These are phyloP conservation scores for Serendipita sp. DNA, from an alignment of 768 basidiomycete genomes.

Conservation along the genomic window DNA sequence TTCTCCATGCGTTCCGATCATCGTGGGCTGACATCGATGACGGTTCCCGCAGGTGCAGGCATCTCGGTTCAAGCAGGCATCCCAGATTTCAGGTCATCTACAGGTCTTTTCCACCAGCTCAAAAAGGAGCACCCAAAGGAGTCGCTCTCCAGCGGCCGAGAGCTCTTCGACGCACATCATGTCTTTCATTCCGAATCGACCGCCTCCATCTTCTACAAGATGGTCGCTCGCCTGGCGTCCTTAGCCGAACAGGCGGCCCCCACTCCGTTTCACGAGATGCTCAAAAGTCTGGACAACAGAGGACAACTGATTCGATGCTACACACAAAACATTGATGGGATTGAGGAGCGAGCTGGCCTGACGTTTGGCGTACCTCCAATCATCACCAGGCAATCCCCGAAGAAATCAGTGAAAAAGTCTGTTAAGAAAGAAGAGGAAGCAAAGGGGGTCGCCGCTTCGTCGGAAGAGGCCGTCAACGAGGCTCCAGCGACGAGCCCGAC, in stretches of 20 bases:
- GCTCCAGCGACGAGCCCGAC: neutral
- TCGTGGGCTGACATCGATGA: neutral
- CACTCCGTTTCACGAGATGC: conserved; percentile 64
- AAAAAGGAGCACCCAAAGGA: conserved; percentile 68
- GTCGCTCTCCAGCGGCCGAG: conserved; percentile 57
- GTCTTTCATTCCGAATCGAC: conserved; percentile 48
- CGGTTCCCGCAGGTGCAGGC: conserved; percentile 48
- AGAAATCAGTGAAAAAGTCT: conserved; percentile 35
- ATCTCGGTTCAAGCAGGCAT: conserved; percentile 80
- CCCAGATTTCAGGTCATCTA: conserved; percentile 74
- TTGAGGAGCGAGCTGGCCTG: conserved; percentile 76
- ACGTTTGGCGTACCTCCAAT: conserved; percentile 71
- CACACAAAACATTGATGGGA: conserved; percentile 87
- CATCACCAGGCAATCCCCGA: conserved; percentile 26
- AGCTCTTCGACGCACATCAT: conserved; percentile 60
- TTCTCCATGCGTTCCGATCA: conserved; percentile 3
- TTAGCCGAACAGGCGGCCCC: conserved; percentile 58
- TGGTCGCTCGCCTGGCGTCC: conserved; percentile 71
- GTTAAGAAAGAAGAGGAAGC: conserved; percentile 26
- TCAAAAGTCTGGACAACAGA: conserved; percentile 58
- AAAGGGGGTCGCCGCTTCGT: conserved; percentile 4
- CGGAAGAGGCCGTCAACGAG: neutral
- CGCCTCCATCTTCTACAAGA: conserved; percentile 68
- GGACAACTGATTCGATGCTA: conserved; percentile 73
- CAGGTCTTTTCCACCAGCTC: conserved; percentile 63